phyloP scores from a whole-genome alignment of 73 alveolate species.

The Loxodes magnus region DNA sequence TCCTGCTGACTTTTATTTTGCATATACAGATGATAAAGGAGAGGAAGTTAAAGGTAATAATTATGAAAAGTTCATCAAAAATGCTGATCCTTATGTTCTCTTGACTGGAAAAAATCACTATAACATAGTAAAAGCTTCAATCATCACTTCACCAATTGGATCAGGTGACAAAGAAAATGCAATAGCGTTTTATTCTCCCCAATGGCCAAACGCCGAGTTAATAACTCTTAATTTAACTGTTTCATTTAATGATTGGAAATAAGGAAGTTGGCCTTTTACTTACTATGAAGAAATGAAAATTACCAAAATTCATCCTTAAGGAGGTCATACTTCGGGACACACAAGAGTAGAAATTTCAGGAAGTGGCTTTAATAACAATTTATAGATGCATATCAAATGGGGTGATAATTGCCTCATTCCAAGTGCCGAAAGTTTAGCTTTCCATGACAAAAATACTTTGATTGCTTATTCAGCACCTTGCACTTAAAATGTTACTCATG shows the following conservation, averaged over 20 bases:
- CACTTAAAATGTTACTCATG: constrained; percentile 20
- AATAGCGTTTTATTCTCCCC: constrained; percentile 58
- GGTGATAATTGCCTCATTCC: constrained; percentile 50
- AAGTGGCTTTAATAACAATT: constrained; percentile 62
- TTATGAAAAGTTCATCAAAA: constrained; percentile 18
- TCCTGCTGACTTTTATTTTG: constrained; percentile 22
- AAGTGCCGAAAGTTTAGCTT: constrained; percentile 6
- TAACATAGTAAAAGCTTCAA: constrained; percentile 14
- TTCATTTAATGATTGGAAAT: constrained; percentile 71
- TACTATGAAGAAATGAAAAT: constrained; percentile 54
- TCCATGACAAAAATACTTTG: neutral
- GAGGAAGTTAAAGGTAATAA: neutral
- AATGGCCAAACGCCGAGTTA: constrained; percentile 39
- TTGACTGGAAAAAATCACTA: constrained; percentile 23
- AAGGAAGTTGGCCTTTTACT: constrained; percentile 51
- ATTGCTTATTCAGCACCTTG: constrained; percentile 4
- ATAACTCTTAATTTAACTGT: constrained; percentile 55
- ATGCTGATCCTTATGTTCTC: constrained; percentile 15
- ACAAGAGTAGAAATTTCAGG: constrained; percentile 64
- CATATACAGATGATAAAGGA: too few relatives aligned
- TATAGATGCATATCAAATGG: constrained; percentile 72
- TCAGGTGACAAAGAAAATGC: constrained; percentile 50
- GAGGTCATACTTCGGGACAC: constrained; percentile 81
- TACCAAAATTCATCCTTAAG: constrained; percentile 50
- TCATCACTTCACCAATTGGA: constrained; percentile 55